Percentiles rank a stretch among this genome's conserved stretches.
Evolutionary conservation across 1,284 basidiomycete genomes (phyloP).

Genomic region (Dichomitus squalens): DNA sequence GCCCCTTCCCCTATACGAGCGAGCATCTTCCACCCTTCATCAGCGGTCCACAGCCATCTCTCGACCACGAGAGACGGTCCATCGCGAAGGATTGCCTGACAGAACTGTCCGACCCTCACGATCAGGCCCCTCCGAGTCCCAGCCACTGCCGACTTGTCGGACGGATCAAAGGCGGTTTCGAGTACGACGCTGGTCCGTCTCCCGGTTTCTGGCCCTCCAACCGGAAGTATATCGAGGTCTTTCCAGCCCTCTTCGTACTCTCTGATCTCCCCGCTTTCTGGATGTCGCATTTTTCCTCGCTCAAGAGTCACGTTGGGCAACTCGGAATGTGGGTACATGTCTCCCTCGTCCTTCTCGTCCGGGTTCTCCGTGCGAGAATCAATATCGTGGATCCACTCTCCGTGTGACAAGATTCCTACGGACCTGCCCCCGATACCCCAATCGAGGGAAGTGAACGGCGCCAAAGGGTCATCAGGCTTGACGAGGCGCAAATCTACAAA

Average conservation of each 20-base stretch:
- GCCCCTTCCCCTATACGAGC: slow-evolving; percentile 3
- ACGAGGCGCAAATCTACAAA: slow-evolving; percentile 23
- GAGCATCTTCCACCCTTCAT: slow-evolving; percentile 7
- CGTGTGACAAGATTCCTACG: slow-evolving; percentile 13
- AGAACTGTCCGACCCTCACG: slow-evolving; percentile 18
- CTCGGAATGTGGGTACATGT: slow-evolving; percentile 15
- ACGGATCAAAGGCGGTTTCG: slow-evolving; percentile 8
- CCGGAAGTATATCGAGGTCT: slow-evolving; percentile 1
- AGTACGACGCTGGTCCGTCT: slow-evolving; percentile 8
- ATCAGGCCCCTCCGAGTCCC: slow-evolving; percentile 7
- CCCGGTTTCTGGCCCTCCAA: not conserved
- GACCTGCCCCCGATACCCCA: slow-evolving; percentile 20
- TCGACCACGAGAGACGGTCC: slow-evolving; percentile 8
- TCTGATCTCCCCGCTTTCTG: slow-evolving; percentile 14
- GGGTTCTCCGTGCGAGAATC: slow-evolving; percentile 20
- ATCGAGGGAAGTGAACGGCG: slow-evolving; percentile 6
- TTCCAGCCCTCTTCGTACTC: slow-evolving; percentile 25
- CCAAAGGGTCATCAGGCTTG: not conserved
- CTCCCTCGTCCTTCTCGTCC: slow-evolving; percentile 17
- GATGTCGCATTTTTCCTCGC: slow-evolving; percentile 18
- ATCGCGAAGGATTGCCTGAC: slow-evolving; percentile 19
- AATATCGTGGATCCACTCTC: slow-evolving; percentile 23
- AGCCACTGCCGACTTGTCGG: not conserved
- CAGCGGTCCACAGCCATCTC: slow-evolving; percentile 15
- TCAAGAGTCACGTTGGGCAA: slow-evolving; percentile 15